Base-by-base conservation (phyloP, 495 filamentous ascomycete genomes). In the Podospora comata region DNA sequence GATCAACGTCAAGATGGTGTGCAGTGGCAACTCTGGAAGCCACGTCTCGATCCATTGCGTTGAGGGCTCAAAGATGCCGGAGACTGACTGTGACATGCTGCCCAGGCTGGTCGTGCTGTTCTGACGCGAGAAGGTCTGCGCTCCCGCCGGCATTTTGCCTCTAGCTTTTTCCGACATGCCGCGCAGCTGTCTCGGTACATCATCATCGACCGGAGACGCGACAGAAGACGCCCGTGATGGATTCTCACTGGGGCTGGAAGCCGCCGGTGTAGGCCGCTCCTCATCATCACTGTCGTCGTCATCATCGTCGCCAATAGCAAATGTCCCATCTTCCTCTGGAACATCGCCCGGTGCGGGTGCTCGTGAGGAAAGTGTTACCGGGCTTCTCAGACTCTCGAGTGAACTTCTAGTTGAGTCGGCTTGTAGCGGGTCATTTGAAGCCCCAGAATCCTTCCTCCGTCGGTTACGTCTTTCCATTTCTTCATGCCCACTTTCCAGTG, bases 151-250 rank as follows among this genome's bases (percentile, higher is more conserved):
- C 87, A 95, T 92, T 77, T 99, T 99, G 7, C 95, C 95, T 61
- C 95, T 83, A 28, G 95, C 96, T 75, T 98, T 99, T 77, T 99
- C 95, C 11, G 94, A 97, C 93, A 98, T 99, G 60, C 93, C 94
- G 60, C 92, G 87, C n/a, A 96, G 75, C 72, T 97, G 94, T 44
- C 89, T 81, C n/a, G 94, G 92, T 13, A 97, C 86, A 27, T 91
- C 89, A 66, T 96, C 95, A 1, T 86, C 79, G 1, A 53, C 62
- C 19, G 72, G 69, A 1, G 86, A 85, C 0, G 87, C 93, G 18
- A 91, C 89, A 0, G 93, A 96, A 5, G 89, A 87, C 19, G 89
- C 85, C 18, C 87, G 85, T 5, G 93, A 95, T 19, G 84, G 86
- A 44, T 87, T 88, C 56, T 87, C 83, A 5, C 90, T 93, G 4